Evolutionary conservation across 2,329 filamentous ascomycete species (phyloP).

Genomic region (Neocatenulostroma microsporum): DNA sequence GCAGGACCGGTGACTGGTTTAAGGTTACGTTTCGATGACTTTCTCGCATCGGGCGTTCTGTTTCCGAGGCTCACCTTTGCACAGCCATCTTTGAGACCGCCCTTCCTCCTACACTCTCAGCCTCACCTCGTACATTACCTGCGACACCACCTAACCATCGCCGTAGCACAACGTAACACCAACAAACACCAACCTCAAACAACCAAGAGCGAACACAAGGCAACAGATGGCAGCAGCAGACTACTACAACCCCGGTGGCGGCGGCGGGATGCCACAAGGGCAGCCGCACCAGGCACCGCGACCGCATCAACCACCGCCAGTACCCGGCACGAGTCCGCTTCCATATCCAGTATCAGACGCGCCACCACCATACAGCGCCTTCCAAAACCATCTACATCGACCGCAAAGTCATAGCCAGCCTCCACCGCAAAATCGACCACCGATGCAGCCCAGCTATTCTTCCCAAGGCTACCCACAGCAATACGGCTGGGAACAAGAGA

Average conservation of each 20-base stretch:
- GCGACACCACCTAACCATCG: too few relatives aligned
- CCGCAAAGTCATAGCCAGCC: slow-evolving; percentile 26
- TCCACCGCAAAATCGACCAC: slow-evolving; percentile 15
- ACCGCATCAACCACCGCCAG: slow-evolving; percentile 11
- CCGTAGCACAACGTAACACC: too few relatives aligned
- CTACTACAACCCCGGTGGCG: slow-evolving; percentile 18
- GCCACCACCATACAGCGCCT: slow-evolving; percentile 22
- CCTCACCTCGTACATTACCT: not conserved
- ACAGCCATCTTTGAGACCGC: too few relatives aligned
- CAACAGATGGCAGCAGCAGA: slow-evolving; percentile 23
- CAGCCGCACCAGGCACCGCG: slow-evolving; percentile 5
- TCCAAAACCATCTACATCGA: slow-evolving; percentile 16
- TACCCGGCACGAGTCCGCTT: slow-evolving; percentile 11
- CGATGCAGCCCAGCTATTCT: too few relatives aligned
- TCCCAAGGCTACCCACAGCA: too few relatives aligned
- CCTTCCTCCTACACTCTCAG: too few relatives aligned
- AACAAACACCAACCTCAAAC: not conserved
- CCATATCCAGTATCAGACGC: slow-evolving; percentile 26
- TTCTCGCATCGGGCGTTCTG: not conserved
- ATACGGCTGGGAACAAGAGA: too few relatives aligned
- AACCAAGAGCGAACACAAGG: too few relatives aligned
- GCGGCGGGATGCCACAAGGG: slow-evolving; percentile 6
- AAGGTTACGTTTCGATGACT: not conserved
- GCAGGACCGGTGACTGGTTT: not conserved
- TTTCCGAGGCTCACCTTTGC: not conserved